Conservation (phyloP, 805 yeast species). For the Saccharomycopsis malanga region DNA sequence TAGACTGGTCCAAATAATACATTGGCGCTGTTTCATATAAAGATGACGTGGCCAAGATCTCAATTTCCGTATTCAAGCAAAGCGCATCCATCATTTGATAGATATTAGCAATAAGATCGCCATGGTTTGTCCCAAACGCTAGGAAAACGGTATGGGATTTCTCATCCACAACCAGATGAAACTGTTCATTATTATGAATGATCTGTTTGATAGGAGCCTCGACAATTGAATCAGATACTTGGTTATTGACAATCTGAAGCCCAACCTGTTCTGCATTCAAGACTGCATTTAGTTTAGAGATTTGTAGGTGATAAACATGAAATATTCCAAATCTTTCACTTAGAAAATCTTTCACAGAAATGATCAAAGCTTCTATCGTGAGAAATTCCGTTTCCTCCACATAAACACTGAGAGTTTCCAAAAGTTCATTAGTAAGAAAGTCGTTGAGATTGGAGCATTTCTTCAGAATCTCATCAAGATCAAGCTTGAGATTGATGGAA, state of each 20-base stretch:
- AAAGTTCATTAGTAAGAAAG: slow-evolving; percentile 30
- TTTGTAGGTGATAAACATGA: slow-evolving; percentile 38
- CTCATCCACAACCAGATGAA: slow-evolving; percentile 21
- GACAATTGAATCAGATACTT: not conserved
- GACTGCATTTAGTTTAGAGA: slow-evolving; percentile 83
- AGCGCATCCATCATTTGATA: slow-evolving; percentile 33
- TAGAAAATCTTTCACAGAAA: slow-evolving; percentile 56
- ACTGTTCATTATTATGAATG: not conserved
- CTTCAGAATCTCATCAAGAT: slow-evolving; percentile 29
- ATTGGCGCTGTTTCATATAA: slow-evolving; percentile 87
- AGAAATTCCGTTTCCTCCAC: slow-evolving; percentile 79
- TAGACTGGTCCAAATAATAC: slow-evolving; percentile 76
- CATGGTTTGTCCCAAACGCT: slow-evolving; percentile 88
- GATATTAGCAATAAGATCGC: slow-evolving; percentile 62
- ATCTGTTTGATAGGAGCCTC: not conserved
- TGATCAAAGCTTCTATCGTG: slow-evolving; percentile 89
- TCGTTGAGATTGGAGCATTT: slow-evolving; percentile 21
- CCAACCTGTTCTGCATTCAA: slow-evolving; percentile 88
- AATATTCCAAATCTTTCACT: slow-evolving; percentile 36
- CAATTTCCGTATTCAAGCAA: slow-evolving; percentile 30
- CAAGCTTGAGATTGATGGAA: slow-evolving; percentile 45
- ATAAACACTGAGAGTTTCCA: slow-evolving; percentile 45
- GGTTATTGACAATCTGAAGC: not conserved
- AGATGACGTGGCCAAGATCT: slow-evolving; percentile 59
- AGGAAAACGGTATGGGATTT: slow-evolving; percentile 51